Evolutionary conservation across 1,139 yeast genomes (phyloP).

Genomic region (Yarrowia galli): DNA sequence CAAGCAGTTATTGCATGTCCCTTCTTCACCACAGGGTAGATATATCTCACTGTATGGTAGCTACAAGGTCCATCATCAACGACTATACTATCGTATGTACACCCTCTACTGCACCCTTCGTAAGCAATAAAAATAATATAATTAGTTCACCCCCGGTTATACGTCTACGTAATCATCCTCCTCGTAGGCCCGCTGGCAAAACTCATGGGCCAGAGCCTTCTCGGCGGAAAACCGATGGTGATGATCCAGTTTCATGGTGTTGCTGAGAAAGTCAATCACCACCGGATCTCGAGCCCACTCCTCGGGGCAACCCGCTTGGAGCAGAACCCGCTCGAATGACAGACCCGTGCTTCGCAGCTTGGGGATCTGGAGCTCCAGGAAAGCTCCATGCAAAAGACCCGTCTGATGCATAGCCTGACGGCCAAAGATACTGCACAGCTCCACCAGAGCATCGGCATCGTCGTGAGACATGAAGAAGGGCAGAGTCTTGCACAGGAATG

Average conservation of each 20-base stretch:
- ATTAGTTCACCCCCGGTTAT: slow-evolving; percentile 3
- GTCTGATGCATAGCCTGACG: slow-evolving; percentile 72
- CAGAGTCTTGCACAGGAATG: slow-evolving; percentile 74
- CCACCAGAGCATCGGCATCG: slow-evolving; percentile 90
- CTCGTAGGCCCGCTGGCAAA: slow-evolving; percentile 31
- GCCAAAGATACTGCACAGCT: slow-evolving; percentile 85
- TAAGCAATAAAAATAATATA: slow-evolving; percentile 3
- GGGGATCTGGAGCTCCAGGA: slow-evolving; percentile 72
- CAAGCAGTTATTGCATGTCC: too few species aligned
- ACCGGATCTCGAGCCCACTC: slow-evolving; percentile 31
- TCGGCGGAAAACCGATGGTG: slow-evolving; percentile 29
- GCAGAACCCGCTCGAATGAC: slow-evolving; percentile 47
- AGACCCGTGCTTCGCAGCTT: slow-evolving; percentile 47
- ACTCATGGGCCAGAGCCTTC: slow-evolving; percentile 26
- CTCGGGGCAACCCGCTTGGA: slow-evolving; percentile 27
- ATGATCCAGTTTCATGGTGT: slow-evolving; percentile 31
- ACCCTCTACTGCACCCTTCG: too few species aligned
- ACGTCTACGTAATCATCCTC: slow-evolving; percentile 30
- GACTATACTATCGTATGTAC: too few species aligned
- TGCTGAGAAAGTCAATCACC: slow-evolving; percentile 14
- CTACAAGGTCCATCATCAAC: too few species aligned
- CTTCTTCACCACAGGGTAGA: too few species aligned
- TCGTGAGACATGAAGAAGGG: slow-evolving; percentile 91
- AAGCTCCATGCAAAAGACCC: slow-evolving; percentile 88
- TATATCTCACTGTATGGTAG: too few species aligned